Evolutionary conservation across 1,139 yeast species (phyloP), one percentile per base, ranked within the genome.

Genomic region (Hyphopichia burtonii): DNA sequence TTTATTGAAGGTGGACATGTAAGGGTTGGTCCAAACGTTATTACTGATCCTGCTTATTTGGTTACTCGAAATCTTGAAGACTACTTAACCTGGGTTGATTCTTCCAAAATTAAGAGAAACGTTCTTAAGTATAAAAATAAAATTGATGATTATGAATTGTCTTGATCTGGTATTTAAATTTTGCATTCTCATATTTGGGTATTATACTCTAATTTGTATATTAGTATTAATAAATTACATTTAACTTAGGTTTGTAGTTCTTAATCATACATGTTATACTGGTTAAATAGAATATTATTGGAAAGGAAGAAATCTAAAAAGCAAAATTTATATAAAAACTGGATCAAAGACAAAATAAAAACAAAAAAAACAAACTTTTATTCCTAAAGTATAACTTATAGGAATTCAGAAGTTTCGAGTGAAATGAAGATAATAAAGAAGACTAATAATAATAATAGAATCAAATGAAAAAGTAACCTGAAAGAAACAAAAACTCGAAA

Each of bases 1-100:
- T 89, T 88, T 59, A 78, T 94, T 17, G 98, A 93, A 59, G 98
- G 93, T 63, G 99, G 99, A 3, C 98, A 94, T 58, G 96, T 94
- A 3, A 78, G 99, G 52, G 96, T 94, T 10, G 99, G 99, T 0
- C 99, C 98, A 9, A 88, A 90, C 57, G 86, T 93, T 28, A 83
- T 94, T 38, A 90, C 96, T 0, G 99, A 94, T 61, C 95, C 99
- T 3, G 97, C 99, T 0, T 93, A 85, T 61, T 72, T 94, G 54
- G 95, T 94, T 2, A 91, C 97, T 9, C 76, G 94, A 59, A 89
- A 83, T 54, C 77, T 93, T 84, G 99, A 94, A 61, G 99, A 94
- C 65, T 93, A 89, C 63, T 78, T 94, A 55, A 94, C 99, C 1
- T 94, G 99, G 99, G 95, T 88, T 16, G 98, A 94, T 58, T 77